A percentile compares a stretch with the other conserved stretches of the same genome.
Evolutionary conservation across 2,329 filamentous ascomycete species (phyloP).

Genomic region (Monosporascus sp.): DNA sequence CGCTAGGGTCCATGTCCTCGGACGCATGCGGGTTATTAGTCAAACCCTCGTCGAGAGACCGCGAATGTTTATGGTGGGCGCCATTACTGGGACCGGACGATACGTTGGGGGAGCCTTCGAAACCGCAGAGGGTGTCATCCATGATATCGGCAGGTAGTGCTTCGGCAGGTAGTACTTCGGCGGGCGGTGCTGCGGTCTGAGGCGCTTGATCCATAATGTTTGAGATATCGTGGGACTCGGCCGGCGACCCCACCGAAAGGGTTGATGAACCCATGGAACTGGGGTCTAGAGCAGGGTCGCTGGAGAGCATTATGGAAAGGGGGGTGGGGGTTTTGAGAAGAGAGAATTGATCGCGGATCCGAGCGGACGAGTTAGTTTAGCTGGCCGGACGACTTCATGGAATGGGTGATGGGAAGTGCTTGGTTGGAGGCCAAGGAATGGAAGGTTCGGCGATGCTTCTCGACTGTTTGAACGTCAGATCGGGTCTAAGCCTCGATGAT

Average conservation of each 20-base stretch:
- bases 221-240: constrained; percentile 47
- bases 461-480: constrained; percentile 1
- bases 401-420: neutral
- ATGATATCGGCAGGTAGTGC: constrained; percentile 26
- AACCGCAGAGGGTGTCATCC: constrained; percentile 45
- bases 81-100: constrained; percentile 20
- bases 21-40: constrained; percentile 22
- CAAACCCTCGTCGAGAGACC: constrained; percentile 45
- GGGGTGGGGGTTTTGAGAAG: neutral
- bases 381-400: neutral
- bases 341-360: neutral
- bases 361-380: neutral
- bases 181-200: constrained; percentile 16
- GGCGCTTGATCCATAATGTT: constrained; percentile 46
- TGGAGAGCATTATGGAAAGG: constrained; percentile 6
- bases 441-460: neutral
- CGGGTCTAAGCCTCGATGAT: constrained; percentile 2
- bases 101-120: constrained; percentile 43
- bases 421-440: neutral
- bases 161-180: constrained; percentile 21
- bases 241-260: constrained; percentile 42
- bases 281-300: neutral
- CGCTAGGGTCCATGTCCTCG: constrained; percentile 34
- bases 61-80: constrained; percentile 38
- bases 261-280: constrained; percentile 48